Conservation (phyloP, 257 asterid genomes). For the Solanum virginianum region DNA sequence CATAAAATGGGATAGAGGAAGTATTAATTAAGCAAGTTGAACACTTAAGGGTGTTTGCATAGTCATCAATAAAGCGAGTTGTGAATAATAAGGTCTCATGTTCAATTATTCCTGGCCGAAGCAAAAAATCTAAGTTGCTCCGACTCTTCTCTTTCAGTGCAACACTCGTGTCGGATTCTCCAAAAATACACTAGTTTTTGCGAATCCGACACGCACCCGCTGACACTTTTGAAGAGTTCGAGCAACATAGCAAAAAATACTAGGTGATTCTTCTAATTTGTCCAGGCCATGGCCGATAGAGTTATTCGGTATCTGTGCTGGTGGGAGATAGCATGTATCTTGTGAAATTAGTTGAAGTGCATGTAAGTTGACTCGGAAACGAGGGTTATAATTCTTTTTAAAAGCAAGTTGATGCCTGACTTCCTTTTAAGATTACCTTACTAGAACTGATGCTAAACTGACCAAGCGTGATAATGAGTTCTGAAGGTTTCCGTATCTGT, state of each 20-base stretch:
- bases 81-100: neutral
- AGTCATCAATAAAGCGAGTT: neutral
- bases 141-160: no score
- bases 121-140: neutral
- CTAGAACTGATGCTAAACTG: neutral
- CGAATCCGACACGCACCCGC: no score
- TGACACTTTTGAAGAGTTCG: no score
- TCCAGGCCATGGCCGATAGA: neutral
- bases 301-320: neutral
- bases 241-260: neutral
- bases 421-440: neutral
- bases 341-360: neutral
- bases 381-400: neutral
- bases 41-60: neutral
- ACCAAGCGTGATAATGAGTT: neutral
- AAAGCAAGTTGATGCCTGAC: neutral
- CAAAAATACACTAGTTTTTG: no score
- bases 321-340: neutral
- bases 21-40: neutral
- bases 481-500: neutral
- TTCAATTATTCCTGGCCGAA: neutral
- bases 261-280: neutral
- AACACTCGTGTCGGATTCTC: no score
- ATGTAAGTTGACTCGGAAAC: neutral
- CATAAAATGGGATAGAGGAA: no score